Conservation (phyloP, 352 stramenopile genomes). For the Halophytophthora polymorphica region DNA sequence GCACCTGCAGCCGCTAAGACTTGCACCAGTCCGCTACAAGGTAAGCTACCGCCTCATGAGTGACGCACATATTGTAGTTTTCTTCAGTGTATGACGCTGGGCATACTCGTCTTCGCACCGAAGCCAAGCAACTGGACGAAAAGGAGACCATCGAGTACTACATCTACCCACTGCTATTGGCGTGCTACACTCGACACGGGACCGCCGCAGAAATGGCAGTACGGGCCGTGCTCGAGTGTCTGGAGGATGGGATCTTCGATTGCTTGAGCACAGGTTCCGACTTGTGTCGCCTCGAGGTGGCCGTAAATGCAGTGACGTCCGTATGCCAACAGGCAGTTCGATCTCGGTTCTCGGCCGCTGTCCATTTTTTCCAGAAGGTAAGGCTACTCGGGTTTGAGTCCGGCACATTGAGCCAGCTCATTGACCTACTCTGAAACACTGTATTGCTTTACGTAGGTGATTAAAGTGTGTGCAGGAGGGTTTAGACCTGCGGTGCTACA, state of each 20-base stretch:
- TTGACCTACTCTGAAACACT: neutral
- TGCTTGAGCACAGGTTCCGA: conserved; percentile 19
- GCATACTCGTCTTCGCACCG: neutral
- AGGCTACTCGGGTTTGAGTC: neutral
- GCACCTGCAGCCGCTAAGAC: neutral
- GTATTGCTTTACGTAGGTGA: conserved; percentile 27
- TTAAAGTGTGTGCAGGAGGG: conserved; percentile 36
- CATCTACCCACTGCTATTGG: conserved; percentile 71
- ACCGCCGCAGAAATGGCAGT: conserved; percentile 49
- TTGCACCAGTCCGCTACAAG: neutral
- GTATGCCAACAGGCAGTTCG: conserved; percentile 80
- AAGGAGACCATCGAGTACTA: conserved; percentile 58
- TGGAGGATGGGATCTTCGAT: conserved; percentile 63
- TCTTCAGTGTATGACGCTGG: neutral
- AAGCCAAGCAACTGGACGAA: conserved; percentile 19
- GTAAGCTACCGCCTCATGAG: conserved; percentile 1
- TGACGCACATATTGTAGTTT: neutral
- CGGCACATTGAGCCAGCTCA: neutral
- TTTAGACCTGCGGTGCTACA: conserved; percentile 60
- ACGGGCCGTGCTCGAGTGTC: conserved; percentile 44
- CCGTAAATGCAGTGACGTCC: conserved; percentile 61
- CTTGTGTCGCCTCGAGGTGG: conserved; percentile 45
- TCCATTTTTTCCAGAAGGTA: conserved; percentile 75
- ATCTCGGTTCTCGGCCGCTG: conserved; percentile 50
- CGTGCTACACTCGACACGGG: conserved; percentile 76